Percentiles rank a stretch among this genome's conserved stretches.
Evolutionary conservation across 176 grass and related monocot species (phyloP).

Genomic region (Rhynchospora pubera): DNA sequence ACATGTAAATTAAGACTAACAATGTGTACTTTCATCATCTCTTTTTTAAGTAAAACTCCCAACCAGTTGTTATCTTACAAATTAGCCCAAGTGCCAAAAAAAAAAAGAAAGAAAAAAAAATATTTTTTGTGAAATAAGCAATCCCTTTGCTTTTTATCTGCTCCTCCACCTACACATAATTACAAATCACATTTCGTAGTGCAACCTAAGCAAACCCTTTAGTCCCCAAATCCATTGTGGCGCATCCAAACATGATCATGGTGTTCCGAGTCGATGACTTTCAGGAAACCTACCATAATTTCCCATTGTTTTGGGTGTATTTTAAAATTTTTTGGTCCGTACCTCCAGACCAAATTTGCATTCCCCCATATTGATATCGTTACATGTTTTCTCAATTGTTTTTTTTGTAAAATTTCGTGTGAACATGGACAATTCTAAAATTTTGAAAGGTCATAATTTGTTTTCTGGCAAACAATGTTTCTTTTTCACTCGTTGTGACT

Average conservation of each 20-base stretch:
- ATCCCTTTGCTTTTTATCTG: slow-evolving; percentile 7
- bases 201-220: slow-evolving; percentile 1
- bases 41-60: not conserved
- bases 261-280: not conserved
- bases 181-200: not conserved
- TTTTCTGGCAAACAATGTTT: not conserved
- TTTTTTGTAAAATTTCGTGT: not conserved
- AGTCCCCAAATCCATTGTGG: not conserved
- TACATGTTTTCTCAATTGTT: not conserved
- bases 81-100: not conserved
- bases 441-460: not conserved
- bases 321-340: not conserved
- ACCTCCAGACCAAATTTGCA: not conserved
- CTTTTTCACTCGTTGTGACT: not conserved
- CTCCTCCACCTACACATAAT: not conserved
- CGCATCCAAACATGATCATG: not conserved
- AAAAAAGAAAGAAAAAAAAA: not conserved
- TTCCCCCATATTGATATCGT: not conserved
- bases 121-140: slow-evolving; percentile 6
- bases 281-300: not conserved
- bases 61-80: slow-evolving; percentile 7
- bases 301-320: not conserved
- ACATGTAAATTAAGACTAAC: not conserved
- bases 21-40: not conserved
- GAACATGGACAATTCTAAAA: not conserved